Base-by-base conservation (phyloP, 176 grass and related monocot species). In the Pharus latifolius region DNA sequence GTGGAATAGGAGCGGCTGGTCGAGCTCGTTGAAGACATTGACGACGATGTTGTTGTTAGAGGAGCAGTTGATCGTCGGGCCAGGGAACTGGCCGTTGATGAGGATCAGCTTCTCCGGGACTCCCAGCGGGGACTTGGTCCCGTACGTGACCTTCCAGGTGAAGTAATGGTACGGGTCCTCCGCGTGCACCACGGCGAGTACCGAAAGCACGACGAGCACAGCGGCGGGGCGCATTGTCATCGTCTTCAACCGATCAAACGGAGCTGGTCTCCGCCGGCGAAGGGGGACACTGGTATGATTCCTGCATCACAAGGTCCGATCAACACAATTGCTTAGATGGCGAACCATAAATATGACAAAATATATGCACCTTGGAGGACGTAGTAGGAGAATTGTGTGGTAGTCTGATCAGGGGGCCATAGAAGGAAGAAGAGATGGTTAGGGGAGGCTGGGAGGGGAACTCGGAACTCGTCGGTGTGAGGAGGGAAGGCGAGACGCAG, bases 91-190 rank as follows among this genome's bases (percentile, higher is more conserved):
- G 55, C 66, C 81, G 60, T 97, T 88, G 86, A 97, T 97, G 78
- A 97, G 83, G 81, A 97, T 83, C 35, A 77, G 71, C 69, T 78
- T 72, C 71, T 90, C 80, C 18, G 83, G 74, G 23, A 82, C 64
- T 27, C 84, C 94, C 37, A 90, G 17, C 1, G 82, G 82, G 23
- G 83, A 49, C 68, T 64, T 85, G 14, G 80, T 97, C 60, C 94
- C 94, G 55, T 88, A 97, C 5, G 86, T 85, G 49, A 98, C 89
- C 49, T 90, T 93, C 89, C 94, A 92, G 22, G 80, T 78, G 78
- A 93, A 90, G 69, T 80, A 98, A 13, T 81, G 70, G 70, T 98
- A 98, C 7, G 94, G 94, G 70, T 98, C 94, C 80, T 98, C 94
- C 15, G 85, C 80, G 40, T n/a, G 59, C 34, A 61, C 91, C 37